A percentile compares a stretch with the other conserved stretches of the same genome.
phyloP scores from a whole-genome alignment of 1,284 basidiomycete species.

The Sanghuangporus sanghuang region DNA sequence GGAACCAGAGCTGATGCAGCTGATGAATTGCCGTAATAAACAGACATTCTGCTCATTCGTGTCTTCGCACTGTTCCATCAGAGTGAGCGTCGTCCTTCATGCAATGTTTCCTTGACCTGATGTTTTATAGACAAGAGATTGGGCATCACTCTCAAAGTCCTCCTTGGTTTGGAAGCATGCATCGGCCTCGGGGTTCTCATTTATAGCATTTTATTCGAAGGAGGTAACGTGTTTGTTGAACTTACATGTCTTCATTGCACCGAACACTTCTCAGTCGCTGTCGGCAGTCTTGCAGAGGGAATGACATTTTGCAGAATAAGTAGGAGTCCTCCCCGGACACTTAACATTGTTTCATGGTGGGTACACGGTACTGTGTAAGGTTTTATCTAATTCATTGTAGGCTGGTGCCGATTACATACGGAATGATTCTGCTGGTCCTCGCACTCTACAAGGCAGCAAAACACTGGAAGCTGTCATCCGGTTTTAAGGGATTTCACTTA shows the following conservation, averaged over 20 bases:
- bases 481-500: background rate
- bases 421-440: background rate
- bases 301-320: background rate
- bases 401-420: background rate
- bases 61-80: slow-evolving; percentile 6
- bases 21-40: background rate
- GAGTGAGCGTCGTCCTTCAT: background rate
- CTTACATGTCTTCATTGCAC: background rate
- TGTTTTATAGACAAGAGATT: background rate
- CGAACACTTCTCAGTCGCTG: background rate
- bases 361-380: background rate
- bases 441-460: slow-evolving; percentile 1
- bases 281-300: background rate
- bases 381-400: background rate
- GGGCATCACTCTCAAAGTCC: background rate
- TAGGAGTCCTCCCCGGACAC: background rate
- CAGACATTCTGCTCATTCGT: slow-evolving; percentile 8
- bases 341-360: background rate
- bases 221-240: background rate
- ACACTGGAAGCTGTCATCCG: background rate
- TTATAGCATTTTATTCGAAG: background rate
- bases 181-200: background rate
- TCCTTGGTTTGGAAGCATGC: background rate
- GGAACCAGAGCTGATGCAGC: background rate
- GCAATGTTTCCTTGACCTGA: too few species aligned